Percentiles rank a stretch among this genome's conserved stretches.
Conservation (phyloP, 2,329 filamentous ascomycete species). For the Xenosphaeropsis pyriputrescens region DNA sequence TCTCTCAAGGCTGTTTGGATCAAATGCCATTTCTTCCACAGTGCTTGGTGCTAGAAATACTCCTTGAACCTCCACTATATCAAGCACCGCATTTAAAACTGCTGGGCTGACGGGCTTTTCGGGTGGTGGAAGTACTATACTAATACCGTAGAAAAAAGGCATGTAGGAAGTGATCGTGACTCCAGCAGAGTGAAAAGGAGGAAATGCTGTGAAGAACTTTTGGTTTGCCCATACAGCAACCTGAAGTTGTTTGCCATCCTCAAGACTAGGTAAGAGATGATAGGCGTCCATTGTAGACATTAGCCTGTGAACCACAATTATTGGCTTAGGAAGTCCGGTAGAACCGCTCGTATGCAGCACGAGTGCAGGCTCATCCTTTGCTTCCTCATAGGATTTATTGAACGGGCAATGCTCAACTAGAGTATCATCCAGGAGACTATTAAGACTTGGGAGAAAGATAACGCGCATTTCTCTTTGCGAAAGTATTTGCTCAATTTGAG, state of each 20-base stretch:
- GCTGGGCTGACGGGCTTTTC: not conserved
- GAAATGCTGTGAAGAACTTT: not conserved
- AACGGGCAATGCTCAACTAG: not conserved
- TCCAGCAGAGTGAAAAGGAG: not conserved
- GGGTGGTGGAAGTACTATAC: not conserved
- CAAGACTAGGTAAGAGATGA: too few relatives aligned
- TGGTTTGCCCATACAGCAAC: too few relatives aligned
- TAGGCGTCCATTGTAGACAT: too few relatives aligned
- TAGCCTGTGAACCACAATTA: conserved; percentile 19
- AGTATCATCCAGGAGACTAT: not conserved
- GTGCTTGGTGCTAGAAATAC: not conserved
- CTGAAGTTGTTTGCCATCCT: too few relatives aligned
- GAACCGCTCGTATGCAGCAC: conserved; percentile 25
- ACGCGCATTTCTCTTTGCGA: not conserved
- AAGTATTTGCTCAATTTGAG: not conserved
- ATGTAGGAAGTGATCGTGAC: not conserved
- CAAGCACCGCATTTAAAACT: not conserved
- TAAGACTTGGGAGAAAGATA: not conserved
- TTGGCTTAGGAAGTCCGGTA: conserved; percentile 26
- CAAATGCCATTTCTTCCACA: not conserved
- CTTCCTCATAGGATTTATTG: not conserved
- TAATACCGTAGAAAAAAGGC: not conserved
- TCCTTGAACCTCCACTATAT: not conserved
- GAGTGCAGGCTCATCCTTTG: not conserved
- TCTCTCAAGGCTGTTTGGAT: not conserved